A percentile compares a stretch with the other conserved stretches of the same genome.
Evolutionary conservation across 2,329 filamentous ascomycete genomes (phyloP).

Genomic region (Sporothrix brasiliensis): DNA sequence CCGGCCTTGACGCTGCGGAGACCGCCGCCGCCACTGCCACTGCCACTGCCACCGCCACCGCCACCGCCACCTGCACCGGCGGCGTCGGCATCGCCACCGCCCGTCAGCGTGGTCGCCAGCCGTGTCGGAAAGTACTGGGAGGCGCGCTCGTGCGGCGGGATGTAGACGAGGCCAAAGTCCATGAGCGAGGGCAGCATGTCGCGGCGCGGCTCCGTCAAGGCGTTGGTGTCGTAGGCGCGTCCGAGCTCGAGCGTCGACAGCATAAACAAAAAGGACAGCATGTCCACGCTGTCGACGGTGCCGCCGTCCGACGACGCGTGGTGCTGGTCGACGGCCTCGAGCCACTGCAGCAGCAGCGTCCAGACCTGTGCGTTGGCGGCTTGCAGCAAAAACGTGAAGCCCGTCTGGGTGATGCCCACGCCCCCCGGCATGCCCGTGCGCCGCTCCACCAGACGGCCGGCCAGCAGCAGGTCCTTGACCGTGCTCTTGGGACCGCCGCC

Average conservation of each 20-base stretch:
- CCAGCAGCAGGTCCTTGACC: constrained; percentile 81
- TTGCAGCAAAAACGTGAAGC: constrained; percentile 92
- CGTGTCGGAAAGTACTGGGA: constrained; percentile 84
- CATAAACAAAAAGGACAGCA: constrained; percentile 94
- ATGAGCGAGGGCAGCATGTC: constrained; percentile 89
- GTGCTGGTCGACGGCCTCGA: constrained; percentile 75
- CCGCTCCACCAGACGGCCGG: constrained; percentile 76
- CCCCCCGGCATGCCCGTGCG: constrained; percentile 45
- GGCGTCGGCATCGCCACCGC: constrained; percentile 61
- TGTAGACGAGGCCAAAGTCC: constrained; percentile 91
- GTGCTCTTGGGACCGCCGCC: constrained; percentile 65
- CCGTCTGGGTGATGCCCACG: constrained; percentile 83
- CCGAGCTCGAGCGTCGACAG: constrained; percentile 91
- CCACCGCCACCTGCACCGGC: background rate
- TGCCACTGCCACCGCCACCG: background rate
- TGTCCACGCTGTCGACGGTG: constrained; percentile 85
- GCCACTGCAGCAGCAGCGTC: constrained; percentile 90
- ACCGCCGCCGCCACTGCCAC: background rate
- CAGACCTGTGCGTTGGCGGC: constrained; percentile 97
- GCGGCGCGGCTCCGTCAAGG: constrained; percentile 76
- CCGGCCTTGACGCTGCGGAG: constrained; percentile 71
- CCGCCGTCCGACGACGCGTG: constrained; percentile 60
- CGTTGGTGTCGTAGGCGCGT: constrained; percentile 83
- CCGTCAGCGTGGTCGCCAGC: constrained; percentile 87
- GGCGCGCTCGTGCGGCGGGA: constrained; percentile 56